Evolutionary conservation across 305 asterid species (phyloP), one percentile per base, ranked within the genome.

Genomic region (Rubia balearica): DNA sequence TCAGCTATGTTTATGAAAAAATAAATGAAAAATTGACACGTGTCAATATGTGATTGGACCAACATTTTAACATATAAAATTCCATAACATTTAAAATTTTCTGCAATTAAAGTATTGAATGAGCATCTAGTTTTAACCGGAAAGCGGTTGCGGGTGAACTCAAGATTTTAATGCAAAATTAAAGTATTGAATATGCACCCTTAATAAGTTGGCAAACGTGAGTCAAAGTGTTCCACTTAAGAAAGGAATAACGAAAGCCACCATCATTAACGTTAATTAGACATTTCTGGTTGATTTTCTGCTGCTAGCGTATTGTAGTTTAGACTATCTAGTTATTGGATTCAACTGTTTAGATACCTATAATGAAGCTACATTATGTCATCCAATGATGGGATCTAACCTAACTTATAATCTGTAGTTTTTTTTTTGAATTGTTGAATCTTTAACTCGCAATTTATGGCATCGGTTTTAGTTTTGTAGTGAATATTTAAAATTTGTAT

Each of bases 371-470:
- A 9, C 64, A 53, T 75, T 21, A 64, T 75, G 62, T 63, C 71
- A 55, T 70, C 68, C 63, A 56, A 65, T 70, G 43, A 70, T 70
- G 66, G 72, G 65, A 45, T 36, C 38, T 24, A 75, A 14, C 75
- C 71, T 65, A 56, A 71, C 64, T 74, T 66, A 55, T 6, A 75
- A 27, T 27, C 30, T 27, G 2, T 27, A 27, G 30, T 27, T 27
- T 27, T 27, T 27, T 27, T 27, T 27, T 27, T 27, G 30, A 27
- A 27, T 27, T 1, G 30, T 27, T 27, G 30, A 27, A 2, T 27
- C 30, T 27, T 27, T 27, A 27, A 27, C 1, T 27, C 30, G 30
- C 30, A 27, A 27, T 27, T 27, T 27, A 27, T 27, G 30, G 30
- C 30, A 27, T 27, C 30, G 2, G 2, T 27, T 27, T 27, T 27